A percentile compares a stretch with the other conserved stretches of the same genome.
Evolutionary conservation across 345 rosid species (phyloP).

Genomic region (Stellera chamaejasme): DNA sequence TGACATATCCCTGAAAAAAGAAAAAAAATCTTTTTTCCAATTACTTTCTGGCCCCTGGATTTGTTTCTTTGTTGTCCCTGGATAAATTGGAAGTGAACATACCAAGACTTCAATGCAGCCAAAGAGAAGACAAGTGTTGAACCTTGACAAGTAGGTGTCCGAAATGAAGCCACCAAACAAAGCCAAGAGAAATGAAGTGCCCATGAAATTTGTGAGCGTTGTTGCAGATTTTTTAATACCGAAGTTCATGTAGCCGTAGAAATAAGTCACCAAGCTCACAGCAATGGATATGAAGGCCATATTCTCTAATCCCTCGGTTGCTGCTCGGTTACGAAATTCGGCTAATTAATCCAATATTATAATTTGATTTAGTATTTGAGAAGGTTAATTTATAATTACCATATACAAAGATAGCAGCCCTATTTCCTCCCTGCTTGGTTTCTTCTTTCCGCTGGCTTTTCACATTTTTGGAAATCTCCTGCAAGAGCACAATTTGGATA

Average conservation of each 20-base stretch:
- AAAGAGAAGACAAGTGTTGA: conserved; percentile 49
- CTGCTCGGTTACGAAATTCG: too few relatives aligned
- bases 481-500: conserved; percentile 4
- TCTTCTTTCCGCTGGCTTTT: conserved; percentile 17
- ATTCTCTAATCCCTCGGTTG: conserved; percentile 43
- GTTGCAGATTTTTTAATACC: conserved; percentile 55
- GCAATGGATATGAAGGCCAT: conserved; percentile 47
- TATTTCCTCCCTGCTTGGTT: conserved; percentile 30
- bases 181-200: conserved; percentile 39
- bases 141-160: conserved; percentile 52
- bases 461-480: conserved; percentile 25
- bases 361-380: too few relatives aligned
- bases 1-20: conserved; percentile 34
- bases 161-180: conserved; percentile 63
- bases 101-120: conserved; percentile 48
- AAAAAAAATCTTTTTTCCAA: too few relatives aligned
- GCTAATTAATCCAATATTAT: too few relatives aligned
- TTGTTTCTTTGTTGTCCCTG: too few relatives aligned
- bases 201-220: conserved; percentile 57
- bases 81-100: background rate
- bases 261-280: conserved; percentile 45
- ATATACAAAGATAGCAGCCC: conserved; percentile 45
- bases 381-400: conserved; percentile 16
- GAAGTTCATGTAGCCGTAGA: conserved; percentile 58
- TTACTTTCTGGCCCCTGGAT: too few relatives aligned